phyloP scores from a whole-genome alignment of 805 yeast genomes.

The Saturnispora silvae region DNA sequence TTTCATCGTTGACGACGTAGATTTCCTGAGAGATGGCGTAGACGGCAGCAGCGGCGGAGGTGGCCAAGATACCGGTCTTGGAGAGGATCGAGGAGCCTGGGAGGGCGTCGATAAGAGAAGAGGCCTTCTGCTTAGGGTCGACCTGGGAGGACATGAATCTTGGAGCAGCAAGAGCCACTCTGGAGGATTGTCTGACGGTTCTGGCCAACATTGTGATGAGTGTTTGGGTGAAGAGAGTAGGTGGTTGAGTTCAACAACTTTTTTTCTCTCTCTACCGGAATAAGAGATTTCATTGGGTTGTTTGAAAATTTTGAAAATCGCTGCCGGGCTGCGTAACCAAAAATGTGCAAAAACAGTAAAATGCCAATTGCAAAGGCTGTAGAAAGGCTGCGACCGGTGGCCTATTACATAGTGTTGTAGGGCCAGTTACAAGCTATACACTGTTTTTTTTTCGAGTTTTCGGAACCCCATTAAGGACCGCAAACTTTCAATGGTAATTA shows the following conservation, averaged over 20 bases:
- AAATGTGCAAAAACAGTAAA: not conserved
- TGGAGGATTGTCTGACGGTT: constrained; percentile 26
- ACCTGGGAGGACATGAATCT: constrained; percentile 55
- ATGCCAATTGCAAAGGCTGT: not conserved
- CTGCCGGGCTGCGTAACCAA: constrained; percentile 8
- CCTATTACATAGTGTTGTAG: too few relatives aligned
- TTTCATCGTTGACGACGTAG: constrained; percentile 89
- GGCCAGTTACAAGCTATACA: too few relatives aligned
- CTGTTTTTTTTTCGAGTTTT: too few relatives aligned
- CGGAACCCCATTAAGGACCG: too few relatives aligned
- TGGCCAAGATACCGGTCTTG: constrained; percentile 92
- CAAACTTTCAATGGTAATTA: too few relatives aligned
- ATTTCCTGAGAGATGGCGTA: constrained; percentile 92
- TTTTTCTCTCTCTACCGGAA: too few relatives aligned
- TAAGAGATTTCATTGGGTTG: constrained; percentile 6
- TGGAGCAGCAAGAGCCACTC: constrained; percentile 36
- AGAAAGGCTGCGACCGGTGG: not conserved
- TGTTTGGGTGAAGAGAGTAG: not conserved
- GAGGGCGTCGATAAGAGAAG: constrained; percentile 77
- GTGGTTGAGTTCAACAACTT: not conserved
- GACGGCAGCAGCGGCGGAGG: constrained; percentile 87
- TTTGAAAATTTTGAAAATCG: not conserved
- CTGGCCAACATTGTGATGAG: constrained; percentile 10
- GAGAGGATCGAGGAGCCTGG: constrained; percentile 85
- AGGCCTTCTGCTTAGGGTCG: constrained; percentile 88